Evolutionary conservation across 2,329 filamentous ascomycete species (phyloP).

Genomic region (Calycina herbarum): DNA sequence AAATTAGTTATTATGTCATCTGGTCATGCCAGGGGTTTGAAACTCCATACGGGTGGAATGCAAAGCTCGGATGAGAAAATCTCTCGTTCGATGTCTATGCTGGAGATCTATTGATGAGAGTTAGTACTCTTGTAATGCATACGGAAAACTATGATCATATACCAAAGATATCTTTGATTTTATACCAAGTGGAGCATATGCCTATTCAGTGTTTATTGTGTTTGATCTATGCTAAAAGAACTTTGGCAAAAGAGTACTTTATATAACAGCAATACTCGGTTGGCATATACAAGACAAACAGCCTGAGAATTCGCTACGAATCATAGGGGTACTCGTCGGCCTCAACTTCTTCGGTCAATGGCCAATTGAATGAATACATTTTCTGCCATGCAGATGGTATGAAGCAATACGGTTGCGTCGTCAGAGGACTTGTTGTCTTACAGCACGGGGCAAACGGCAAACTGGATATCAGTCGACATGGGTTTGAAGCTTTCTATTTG

Average conservation of each 20-base stretch:
- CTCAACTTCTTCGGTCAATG: not conserved
- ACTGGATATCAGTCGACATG: not conserved
- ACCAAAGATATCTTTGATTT: not conserved
- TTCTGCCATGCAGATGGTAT: not conserved
- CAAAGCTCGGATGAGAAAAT: not conserved
- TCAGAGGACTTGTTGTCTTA: not conserved
- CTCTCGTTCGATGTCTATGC: not conserved
- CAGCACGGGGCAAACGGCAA: not conserved
- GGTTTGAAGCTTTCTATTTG: not conserved
- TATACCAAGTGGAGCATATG: not conserved
- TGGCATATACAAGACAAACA: not conserved
- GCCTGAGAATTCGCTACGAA: not conserved
- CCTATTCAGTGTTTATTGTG: not conserved
- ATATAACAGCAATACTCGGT: not conserved
- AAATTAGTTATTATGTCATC: not conserved
- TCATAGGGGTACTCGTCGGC: too few relatives aligned
- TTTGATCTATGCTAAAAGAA: not conserved
- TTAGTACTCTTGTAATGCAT: not conserved
- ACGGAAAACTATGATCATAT: not conserved
- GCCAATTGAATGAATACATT: not conserved
- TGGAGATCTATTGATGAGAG: not conserved
- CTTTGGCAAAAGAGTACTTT: not conserved
- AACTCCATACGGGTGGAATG: not conserved
- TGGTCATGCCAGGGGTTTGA: not conserved
- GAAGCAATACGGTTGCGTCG: not conserved